Base-by-base conservation (phyloP, 192 early-diverging fungal species). In the Linnemannia zychae region DNA sequence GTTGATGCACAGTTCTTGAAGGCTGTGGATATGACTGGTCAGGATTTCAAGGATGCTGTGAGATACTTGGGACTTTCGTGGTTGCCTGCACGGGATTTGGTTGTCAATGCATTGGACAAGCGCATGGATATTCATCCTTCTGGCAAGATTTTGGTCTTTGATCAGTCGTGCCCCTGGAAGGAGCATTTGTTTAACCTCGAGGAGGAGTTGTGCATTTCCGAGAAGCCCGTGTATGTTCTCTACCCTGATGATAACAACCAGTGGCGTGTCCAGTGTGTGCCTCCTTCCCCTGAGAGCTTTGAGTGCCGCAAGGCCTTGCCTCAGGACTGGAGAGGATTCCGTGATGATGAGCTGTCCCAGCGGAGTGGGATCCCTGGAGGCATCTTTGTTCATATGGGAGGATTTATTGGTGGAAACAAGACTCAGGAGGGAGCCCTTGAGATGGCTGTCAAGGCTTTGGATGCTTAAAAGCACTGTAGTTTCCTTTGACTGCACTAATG, bases 111-210 rank as follows among this genome's bases (percentile, higher is more conserved):
- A 0, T 87, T 98, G 67, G 89, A 90, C 9, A 48, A 50, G 24
- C 82, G 91, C 17, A 68, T 72, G 60, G 90, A 93, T 34, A 87
- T 95, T 73, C 93, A 97, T 82, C 82, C 88, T 31, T 92, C 91
- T 36, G 98, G 97, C 38, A 90, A 93, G 50, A 95, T 99, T 66
- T 87, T 99, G 50, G 86, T 97, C 40, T 92, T 99, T 65, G 94
- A 97, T 46, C 90, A 90, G 67, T 93, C 93, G 50, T 98, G 96
- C 79, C 98, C 98, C 13, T 99, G 97, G 97, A 98, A 98, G 89
- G 96, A 97, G 60, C 97, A 99, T 76, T 80, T 99, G 77, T 90
- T 93, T 33, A 91, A 88, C 15, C 81, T 96, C 68, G 95, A 96
- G 77, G 86, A 89, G 36, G 93, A 94, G 63, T 79, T 83, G 24